Evolutionary conservation across 805 yeast species (phyloP), one percentile per base, ranked within the genome.

Genomic region (Saccharomycopsis microspora): DNA sequence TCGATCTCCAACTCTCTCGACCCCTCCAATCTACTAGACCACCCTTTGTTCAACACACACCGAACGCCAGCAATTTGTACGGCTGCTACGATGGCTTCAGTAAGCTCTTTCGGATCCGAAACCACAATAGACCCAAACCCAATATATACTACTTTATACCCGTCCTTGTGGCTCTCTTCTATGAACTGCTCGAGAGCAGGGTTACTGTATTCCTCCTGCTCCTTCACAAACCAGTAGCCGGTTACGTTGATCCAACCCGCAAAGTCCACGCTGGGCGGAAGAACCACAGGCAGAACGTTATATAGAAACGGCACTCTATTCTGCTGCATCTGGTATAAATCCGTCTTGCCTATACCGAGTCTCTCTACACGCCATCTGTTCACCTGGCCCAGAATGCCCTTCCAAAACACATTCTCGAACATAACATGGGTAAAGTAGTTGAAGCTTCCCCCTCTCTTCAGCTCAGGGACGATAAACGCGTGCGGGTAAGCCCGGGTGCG

Each of bases 91-190:
- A 90, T 77, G 0, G 95, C 85, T 53, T 71, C 64, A 1, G 96
- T 87, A 63, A 90, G 71, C 46, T 78, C 82, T 42, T 70, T 73
- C 1, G 97, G 89, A 60, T 90, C 80, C 3, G 80, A 71, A 3
- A 90, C 97, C 5, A 90, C 95, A 61, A 90, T 90, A 0, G 96
- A 87, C 0, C 97, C 97, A 66, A 90, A 90, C 0, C 97, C 97
- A 60, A 90, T 84, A 61, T 90, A 90, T 0, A 88, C 95, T 32
- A 90, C 56, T 58, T 84, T 85, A 61, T 82, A 83, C 1, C 68
- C 66, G 43, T 77, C 80, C 1, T 58, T 57, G 43, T 71, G 66
- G 0, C 97, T 96, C 43, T 66, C 61, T 9, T 65, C 57, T 41
- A 90, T 77, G 57, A 90, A 90, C 5, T 68, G 66, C 0, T 64